Percentiles rank a stretch among this genome's conserved stretches.
Conservation (phyloP, 2,329 filamentous ascomycete genomes). For the Fusarium piperis region DNA sequence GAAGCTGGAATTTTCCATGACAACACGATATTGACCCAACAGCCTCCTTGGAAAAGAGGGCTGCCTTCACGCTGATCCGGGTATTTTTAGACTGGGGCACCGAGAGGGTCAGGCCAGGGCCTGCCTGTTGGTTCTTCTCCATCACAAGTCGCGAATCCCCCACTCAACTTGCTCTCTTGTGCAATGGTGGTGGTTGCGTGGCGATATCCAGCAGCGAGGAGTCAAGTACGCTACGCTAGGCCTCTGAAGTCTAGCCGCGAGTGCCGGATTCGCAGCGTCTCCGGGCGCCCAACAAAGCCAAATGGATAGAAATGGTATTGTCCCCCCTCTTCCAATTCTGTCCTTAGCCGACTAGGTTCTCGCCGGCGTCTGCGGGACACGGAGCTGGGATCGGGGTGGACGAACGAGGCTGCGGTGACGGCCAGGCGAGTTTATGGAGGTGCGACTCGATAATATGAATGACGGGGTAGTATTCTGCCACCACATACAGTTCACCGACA, state of each 20-base stretch:
- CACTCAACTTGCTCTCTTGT: conserved; percentile 12
- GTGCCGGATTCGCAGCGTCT: conserved; percentile 17
- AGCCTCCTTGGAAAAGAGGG: conserved; percentile 23
- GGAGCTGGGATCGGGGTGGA: background rate
- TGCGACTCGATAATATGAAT: background rate
- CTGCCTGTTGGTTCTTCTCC: conserved; percentile 19
- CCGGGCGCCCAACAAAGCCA: background rate
- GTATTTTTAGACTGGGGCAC: conserved; percentile 42
- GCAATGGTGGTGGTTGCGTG: conserved; percentile 30
- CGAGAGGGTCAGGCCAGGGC: conserved; percentile 21
- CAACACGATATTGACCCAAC: conserved; percentile 9
- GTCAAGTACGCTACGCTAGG: conserved; percentile 24
- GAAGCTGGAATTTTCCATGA: conserved; percentile 23
- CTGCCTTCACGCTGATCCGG: conserved; percentile 19
- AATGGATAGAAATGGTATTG: background rate
- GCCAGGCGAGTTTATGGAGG: background rate
- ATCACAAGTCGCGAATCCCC: conserved; percentile 33
- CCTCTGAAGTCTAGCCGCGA: conserved; percentile 21
- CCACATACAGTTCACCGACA: conserved; percentile 24
- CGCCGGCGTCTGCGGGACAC: background rate
- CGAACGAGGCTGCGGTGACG: background rate
- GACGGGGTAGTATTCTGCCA: background rate
- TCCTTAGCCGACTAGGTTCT: background rate
- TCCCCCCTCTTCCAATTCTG: background rate
- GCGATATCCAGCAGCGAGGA: conserved; percentile 26